A percentile compares a stretch with the other conserved stretches of the same genome.
These are phyloP conservation scores for Pleoardoris graminearum DNA, from an alignment of 2,329 filamentous ascomycete genomes.

Conservation along the genomic window DNA sequence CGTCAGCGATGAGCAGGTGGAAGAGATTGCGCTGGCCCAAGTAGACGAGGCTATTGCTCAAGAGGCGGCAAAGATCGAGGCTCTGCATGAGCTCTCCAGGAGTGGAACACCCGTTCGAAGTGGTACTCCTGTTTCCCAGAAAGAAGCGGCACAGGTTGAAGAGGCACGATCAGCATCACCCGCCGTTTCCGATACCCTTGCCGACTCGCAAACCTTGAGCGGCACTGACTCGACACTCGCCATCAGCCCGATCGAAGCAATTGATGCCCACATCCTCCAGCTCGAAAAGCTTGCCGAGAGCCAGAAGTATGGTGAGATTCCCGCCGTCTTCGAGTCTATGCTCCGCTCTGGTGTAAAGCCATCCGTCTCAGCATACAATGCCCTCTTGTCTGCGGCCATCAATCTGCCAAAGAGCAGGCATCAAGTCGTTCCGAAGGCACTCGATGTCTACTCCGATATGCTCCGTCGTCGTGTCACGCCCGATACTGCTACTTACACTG, in stretches of 20 bases:
- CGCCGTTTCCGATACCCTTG: conserved; percentile 34
- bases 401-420: conserved; percentile 77
- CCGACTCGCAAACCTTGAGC: conserved; percentile 31
- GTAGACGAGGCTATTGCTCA: conserved; percentile 83
- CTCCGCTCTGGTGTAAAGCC: conserved; percentile 80
- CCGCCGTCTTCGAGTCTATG: conserved; percentile 87
- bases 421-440: conserved; percentile 84
- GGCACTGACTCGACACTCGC: conserved; percentile 54
- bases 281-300: conserved; percentile 73
- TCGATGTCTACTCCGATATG: conserved; percentile 98
- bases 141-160: conserved; percentile 34
- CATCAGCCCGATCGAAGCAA: conserved; percentile 61
- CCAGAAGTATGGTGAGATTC: conserved; percentile 82
- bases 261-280: conserved; percentile 76
- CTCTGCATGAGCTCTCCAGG: conserved; percentile 48
- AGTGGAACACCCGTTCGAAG: background rate
- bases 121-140: conserved; percentile 31
- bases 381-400: conserved; percentile 81
- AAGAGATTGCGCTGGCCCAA: conserved; percentile 68
- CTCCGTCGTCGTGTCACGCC: conserved; percentile 80
- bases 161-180: conserved; percentile 38
- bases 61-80: conserved; percentile 68
- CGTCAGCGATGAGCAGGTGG: conserved; percentile 52
- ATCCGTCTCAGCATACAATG: conserved; percentile 86
- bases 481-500: conserved; percentile 84